Evolutionary conservation across 441 rosid genomes (phyloP).

Genomic region (Breynia disticha): DNA sequence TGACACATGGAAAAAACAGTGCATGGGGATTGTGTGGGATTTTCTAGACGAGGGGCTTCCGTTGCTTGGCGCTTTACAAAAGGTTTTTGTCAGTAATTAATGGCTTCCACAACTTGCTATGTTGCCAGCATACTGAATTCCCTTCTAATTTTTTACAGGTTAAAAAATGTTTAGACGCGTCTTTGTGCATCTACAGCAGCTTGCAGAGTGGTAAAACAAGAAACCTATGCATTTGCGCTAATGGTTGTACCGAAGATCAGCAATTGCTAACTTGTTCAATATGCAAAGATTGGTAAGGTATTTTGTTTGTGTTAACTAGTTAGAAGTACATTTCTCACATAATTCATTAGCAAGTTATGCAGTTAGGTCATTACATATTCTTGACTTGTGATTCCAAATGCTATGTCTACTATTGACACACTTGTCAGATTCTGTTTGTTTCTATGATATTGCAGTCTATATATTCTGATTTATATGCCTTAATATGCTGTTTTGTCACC

Average conservation of each 20-base stretch:
- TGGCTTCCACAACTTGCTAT: not conserved
- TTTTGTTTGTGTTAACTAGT: constrained; percentile 1
- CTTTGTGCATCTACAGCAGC: constrained; percentile 37
- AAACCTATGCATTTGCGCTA: constrained; percentile 32
- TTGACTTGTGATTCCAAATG: not conserved
- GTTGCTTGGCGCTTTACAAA: constrained; percentile 31
- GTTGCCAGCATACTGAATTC: not conserved
- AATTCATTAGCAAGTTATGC: not conserved
- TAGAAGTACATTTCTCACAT: not conserved
- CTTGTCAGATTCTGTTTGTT: too few relatives aligned
- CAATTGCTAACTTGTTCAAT: constrained; percentile 30
- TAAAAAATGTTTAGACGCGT: constrained; percentile 36
- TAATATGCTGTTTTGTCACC: not conserved
- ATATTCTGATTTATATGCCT: too few relatives aligned
- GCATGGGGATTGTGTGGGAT: constrained; percentile 24
- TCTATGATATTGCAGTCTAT: too few relatives aligned
- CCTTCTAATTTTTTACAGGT: constrained; percentile 32
- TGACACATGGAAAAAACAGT: constrained; percentile 46
- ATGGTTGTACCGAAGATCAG: constrained; percentile 22
- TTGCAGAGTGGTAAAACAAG: constrained; percentile 22
- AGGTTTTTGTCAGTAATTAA: constrained; percentile 28
- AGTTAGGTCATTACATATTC: not conserved
- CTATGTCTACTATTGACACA: too few relatives aligned
- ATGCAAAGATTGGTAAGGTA: constrained; percentile 57
- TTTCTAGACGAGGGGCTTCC: constrained; percentile 23